phyloP scores from a whole-genome alignment of 1,139 yeast genomes.

The Yamadazyma oceani region DNA sequence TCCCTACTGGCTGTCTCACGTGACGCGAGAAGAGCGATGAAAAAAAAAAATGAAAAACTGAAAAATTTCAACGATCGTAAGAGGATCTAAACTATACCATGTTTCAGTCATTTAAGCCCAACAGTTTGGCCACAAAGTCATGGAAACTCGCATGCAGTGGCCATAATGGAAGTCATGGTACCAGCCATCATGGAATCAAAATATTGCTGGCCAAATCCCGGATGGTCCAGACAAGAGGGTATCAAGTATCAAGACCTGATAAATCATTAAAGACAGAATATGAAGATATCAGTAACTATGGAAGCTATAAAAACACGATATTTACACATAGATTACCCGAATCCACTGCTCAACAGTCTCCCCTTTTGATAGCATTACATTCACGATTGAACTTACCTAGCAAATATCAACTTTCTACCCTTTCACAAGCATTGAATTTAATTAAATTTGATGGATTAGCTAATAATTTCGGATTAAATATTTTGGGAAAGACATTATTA shows the following conservation, averaged over 20 bases:
- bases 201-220: background rate
- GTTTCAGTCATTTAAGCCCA: background rate
- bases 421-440: slow-evolving; percentile 74
- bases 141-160: too few relatives aligned
- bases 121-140: too few relatives aligned
- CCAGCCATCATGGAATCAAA: background rate
- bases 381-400: slow-evolving; percentile 66
- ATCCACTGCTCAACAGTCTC: slow-evolving; percentile 56
- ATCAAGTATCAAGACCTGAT: slow-evolving; percentile 26
- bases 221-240: slow-evolving; percentile 1
- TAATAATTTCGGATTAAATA: slow-evolving; percentile 77
- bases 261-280: slow-evolving; percentile 30
- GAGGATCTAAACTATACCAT: background rate
- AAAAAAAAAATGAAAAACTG: background rate
- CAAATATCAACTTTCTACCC: slow-evolving; percentile 58
- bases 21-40: too few relatives aligned
- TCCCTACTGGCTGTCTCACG: too few relatives aligned
- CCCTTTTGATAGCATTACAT: slow-evolving; percentile 78
- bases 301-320: slow-evolving; percentile 41
- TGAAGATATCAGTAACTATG: slow-evolving; percentile 36
- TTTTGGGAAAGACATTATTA: slow-evolving; percentile 76
- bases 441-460: slow-evolving; percentile 48
- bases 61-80: too few relatives aligned
- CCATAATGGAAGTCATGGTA: too few relatives aligned
- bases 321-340: slow-evolving; percentile 52